phyloP scores from a whole-genome alignment of 345 rosid species.

The Citrus mangshanensis region DNA sequence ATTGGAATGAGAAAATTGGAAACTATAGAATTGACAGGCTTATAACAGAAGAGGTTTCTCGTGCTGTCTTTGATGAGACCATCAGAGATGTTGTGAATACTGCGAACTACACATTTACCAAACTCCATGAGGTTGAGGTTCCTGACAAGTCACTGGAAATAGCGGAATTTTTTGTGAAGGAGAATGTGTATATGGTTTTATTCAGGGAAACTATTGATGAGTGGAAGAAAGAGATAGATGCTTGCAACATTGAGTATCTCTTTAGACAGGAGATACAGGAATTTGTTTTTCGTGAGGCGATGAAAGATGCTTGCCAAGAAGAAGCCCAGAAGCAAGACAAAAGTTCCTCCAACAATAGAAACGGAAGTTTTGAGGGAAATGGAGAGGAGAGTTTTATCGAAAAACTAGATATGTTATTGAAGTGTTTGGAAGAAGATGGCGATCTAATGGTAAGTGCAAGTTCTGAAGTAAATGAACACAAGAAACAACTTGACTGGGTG shows the following conservation, averaged over 20 bases:
- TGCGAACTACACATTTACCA: slow-evolving; percentile 11
- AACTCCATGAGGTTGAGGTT: slow-evolving; percentile 11
- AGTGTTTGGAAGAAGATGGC: slow-evolving; percentile 9
- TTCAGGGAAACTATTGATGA: slow-evolving; percentile 20
- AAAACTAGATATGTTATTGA: slow-evolving; percentile 5
- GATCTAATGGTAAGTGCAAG: not conserved
- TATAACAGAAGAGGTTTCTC: slow-evolving; percentile 33
- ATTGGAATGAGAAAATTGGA: slow-evolving; percentile 27
- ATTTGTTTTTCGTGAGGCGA: slow-evolving; percentile 17
- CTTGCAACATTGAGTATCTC: slow-evolving; percentile 17
- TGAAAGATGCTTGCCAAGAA: slow-evolving; percentile 18
- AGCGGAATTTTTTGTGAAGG: slow-evolving; percentile 27
- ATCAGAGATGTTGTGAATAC: slow-evolving; percentile 16
- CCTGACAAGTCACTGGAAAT: slow-evolving; percentile 3
- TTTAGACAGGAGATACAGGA: slow-evolving; percentile 23
- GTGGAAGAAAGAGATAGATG: slow-evolving; percentile 22
- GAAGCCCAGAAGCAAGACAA: not conserved
- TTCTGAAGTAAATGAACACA: slow-evolving; percentile 24
- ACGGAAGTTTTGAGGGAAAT: not conserved
- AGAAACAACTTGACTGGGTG: not conserved
- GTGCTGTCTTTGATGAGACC: slow-evolving; percentile 30
- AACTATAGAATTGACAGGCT: slow-evolving; percentile 4
- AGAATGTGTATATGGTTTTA: slow-evolving; percentile 26
- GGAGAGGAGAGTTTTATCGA: slow-evolving; percentile 15
- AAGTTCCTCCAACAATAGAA: not conserved